phyloP scores from a whole-genome alignment of 306 rosid species.

The Cicer judaicum region DNA sequence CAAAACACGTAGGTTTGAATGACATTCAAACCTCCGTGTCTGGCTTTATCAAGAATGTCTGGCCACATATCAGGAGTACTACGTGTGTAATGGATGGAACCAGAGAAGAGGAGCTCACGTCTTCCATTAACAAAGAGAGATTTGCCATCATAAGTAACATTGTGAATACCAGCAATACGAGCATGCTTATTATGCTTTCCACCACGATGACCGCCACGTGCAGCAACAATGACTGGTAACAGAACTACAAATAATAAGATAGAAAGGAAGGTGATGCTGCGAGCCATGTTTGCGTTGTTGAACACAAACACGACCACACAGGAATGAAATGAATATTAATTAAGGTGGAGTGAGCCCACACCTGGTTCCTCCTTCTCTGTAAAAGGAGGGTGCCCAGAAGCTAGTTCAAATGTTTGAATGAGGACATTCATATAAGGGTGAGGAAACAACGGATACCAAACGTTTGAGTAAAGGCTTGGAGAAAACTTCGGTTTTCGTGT shows the following conservation, averaged over 20 bases:
- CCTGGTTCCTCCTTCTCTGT: constrained; percentile 38
- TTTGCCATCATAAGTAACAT: constrained; percentile 63
- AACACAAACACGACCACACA: not conserved
- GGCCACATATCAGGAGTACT: constrained; percentile 90
- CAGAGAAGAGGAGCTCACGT: constrained; percentile 75
- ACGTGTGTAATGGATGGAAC: constrained; percentile 85
- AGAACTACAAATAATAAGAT: constrained; percentile 21
- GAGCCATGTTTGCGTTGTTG: not conserved
- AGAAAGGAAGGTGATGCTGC: constrained; percentile 36
- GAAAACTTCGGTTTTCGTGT: not conserved
- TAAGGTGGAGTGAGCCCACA: not conserved
- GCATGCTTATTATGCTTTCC: not conserved
- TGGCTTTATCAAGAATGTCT: constrained; percentile 64
- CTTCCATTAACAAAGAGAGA: constrained; percentile 58
- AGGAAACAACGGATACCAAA: not conserved
- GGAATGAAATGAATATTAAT: not conserved
- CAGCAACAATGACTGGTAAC: constrained; percentile 12
- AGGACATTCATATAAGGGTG: not conserved
- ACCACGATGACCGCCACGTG: not conserved
- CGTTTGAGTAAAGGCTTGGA: not conserved
- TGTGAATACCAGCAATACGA: not conserved
- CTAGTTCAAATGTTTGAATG: not conserved
- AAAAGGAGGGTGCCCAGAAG: constrained; percentile 42
- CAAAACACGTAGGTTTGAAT: constrained; percentile 94
- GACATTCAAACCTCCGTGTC: constrained; percentile 78